Evolutionary conservation across 2,329 filamentous ascomycete species (phyloP).

Genomic region (Bimuria novae-zelandiae): DNA sequence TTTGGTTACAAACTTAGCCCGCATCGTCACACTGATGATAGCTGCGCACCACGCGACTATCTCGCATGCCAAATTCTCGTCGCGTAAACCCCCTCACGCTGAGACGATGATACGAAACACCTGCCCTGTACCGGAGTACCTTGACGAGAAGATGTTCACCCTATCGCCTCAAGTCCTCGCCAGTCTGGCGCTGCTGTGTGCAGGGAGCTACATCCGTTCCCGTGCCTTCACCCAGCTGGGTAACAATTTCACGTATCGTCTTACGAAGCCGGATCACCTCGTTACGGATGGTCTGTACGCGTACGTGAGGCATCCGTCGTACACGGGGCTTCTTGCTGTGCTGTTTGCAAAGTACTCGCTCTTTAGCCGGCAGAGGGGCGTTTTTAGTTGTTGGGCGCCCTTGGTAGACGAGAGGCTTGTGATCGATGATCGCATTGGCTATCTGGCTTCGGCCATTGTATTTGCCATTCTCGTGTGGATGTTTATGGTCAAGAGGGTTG

Average conservation of each 20-base stretch:
- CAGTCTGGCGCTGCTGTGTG: conserved; percentile 6
- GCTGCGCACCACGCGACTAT: conserved; percentile 9
- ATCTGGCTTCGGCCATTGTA: conserved; percentile 5
- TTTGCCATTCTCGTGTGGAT: conserved; percentile 6
- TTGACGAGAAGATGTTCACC: conserved; percentile 12
- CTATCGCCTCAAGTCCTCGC: conserved; percentile 3
- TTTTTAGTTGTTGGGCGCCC: conserved; percentile 30
- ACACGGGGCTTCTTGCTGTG: conserved; percentile 51
- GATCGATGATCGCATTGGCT: conserved; percentile 44
- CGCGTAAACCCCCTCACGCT: background rate
- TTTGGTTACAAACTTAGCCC: conserved; percentile 6
- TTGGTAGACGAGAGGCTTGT: conserved; percentile 44
- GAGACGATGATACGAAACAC: background rate
- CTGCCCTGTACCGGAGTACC: conserved; percentile 12
- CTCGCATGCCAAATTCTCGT: conserved; percentile 3
- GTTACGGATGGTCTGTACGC: conserved; percentile 55
- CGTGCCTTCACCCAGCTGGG: conserved; percentile 54
- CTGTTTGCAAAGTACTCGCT: conserved; percentile 21
- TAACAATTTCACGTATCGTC: conserved; percentile 58
- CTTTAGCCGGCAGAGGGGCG: conserved; percentile 11
- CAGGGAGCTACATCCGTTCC: conserved; percentile 33
- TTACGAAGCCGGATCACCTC: conserved; percentile 53
- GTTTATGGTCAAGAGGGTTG: conserved; percentile 16
- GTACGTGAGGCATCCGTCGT: conserved; percentile 60
- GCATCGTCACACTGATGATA: conserved; percentile 5